Base-by-base conservation (phyloP, 306 rosid genomes). In the Crataegus laevigata region DNA sequence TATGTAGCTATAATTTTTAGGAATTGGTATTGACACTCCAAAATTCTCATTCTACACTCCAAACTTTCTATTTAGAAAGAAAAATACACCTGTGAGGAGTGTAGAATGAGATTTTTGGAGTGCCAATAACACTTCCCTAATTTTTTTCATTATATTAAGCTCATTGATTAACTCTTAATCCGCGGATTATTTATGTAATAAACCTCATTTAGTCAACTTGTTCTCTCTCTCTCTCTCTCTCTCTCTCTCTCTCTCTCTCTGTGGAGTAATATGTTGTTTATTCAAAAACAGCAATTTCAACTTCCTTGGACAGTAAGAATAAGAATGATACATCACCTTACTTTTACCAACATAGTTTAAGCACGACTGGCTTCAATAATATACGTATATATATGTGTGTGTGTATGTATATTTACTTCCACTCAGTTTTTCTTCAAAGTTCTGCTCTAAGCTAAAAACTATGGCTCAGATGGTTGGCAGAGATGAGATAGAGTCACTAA, bases 401-500 rank as follows among this genome's bases (percentile, higher is more conserved):
- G 38, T 34, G 36, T 34, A 8, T 34, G 26, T 67, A 67, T 29
- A 47, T 65, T 25, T 50, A 34, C 26, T 25, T 76, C 34, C 22
- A 21, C 12, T 10, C 26, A 43, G 43, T 40, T 55, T 61, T 30
- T 24, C 61, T 52, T 26, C 73, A 19, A 74, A 32, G 14, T 58
- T 74, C 62, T 47, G 6, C 43, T 29, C 66, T 19, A 7, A 50
- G 38, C 34, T 4, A 60, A 4, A 17, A 28, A 78, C 68, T 40
- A 78, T 83, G 89, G 84, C 84, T 34, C 87, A 84, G 59, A 81
- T 79, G 59, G 45, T 76, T 17, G 84, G 84, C 13, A 64, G 38
- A 40, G 84, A 83, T 36, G 91, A 89, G 42, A 85, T 80, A 70
- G 90, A 87, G 83, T 83, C 90, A 25, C 66, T 79, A 21, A 87